Conservation (phyloP, 495 filamentous ascomycete species). For the Podospora pseudocomata region DNA sequence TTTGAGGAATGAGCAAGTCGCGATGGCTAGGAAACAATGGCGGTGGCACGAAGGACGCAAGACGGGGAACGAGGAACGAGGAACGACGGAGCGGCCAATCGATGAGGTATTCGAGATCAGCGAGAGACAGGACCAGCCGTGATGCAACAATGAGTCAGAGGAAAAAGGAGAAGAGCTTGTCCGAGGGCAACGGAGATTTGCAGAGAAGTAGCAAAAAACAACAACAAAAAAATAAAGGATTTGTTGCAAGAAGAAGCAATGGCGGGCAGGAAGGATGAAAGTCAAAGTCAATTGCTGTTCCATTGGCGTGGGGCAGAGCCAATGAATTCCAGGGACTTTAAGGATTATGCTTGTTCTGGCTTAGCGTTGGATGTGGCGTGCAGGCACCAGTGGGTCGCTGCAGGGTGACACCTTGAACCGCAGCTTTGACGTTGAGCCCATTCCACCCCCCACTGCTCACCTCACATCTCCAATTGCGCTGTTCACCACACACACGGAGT, state of each 20-base stretch:
- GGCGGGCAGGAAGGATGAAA: neutral
- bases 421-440: neutral
- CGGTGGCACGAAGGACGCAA: neutral
- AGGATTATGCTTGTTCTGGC: neutral
- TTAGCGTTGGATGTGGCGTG: neutral
- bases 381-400: constrained; percentile 5
- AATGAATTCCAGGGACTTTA: neutral
- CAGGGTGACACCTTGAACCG: constrained; percentile 3
- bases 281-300: neutral
- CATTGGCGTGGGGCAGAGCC: neutral
- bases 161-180: neutral
- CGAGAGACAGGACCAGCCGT: neutral
- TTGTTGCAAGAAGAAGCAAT: neutral
- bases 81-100: too few relatives aligned
- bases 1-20: constrained; percentile 1
- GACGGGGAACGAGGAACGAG: neutral
- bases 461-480: neutral
- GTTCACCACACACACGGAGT: too few relatives aligned
- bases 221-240: neutral
- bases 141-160: neutral
- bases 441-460: neutral
- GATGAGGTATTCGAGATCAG: neutral
- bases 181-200: neutral
- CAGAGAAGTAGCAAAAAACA: too few relatives aligned
- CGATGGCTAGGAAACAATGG: neutral